These are phyloP conservation scores for Neurospora sp. DNA, from an alignment of 495 filamentous ascomycete genomes.

Conservation along the genomic window DNA sequence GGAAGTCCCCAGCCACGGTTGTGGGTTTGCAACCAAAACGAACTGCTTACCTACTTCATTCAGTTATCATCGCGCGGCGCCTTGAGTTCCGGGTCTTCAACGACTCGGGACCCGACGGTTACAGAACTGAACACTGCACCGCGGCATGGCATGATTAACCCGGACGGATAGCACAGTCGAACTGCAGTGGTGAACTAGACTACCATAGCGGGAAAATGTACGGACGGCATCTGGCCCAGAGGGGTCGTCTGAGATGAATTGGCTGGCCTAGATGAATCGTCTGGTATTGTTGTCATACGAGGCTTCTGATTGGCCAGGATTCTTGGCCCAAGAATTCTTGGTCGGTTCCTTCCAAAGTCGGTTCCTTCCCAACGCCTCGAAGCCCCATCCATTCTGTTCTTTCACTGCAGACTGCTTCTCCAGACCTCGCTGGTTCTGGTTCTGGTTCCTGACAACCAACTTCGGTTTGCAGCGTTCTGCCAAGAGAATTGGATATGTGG, in stretches of 20 bases:
- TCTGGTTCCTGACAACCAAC: neutral
- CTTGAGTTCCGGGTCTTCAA: neutral
- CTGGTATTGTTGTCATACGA: too few relatives aligned
- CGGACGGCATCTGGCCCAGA: too few relatives aligned
- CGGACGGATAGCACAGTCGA: neutral
- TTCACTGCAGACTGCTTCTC: neutral
- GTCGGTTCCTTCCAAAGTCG: too few relatives aligned
- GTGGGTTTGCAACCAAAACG: neutral
- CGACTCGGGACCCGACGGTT: neutral
- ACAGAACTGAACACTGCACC: neutral
- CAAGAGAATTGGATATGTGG: neutral
- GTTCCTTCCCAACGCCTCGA: too few relatives aligned
- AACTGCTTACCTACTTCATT: neutral
- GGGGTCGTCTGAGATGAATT: too few relatives aligned
- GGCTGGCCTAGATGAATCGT: too few relatives aligned
- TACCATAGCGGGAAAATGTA: too few relatives aligned
- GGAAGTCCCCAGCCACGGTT: neutral
- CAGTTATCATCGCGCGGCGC: too few relatives aligned
- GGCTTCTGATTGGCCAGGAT: too few relatives aligned
- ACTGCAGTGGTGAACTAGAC: too few relatives aligned
- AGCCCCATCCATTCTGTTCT: neutral
- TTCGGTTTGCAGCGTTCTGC: neutral
- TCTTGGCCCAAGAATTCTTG: too few relatives aligned
- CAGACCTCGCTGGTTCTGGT: neutral
- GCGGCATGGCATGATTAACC: neutral